phyloP scores from a whole-genome alignment of 2,329 filamentous ascomycete genomes.

The Hypoxylon sp. region DNA sequence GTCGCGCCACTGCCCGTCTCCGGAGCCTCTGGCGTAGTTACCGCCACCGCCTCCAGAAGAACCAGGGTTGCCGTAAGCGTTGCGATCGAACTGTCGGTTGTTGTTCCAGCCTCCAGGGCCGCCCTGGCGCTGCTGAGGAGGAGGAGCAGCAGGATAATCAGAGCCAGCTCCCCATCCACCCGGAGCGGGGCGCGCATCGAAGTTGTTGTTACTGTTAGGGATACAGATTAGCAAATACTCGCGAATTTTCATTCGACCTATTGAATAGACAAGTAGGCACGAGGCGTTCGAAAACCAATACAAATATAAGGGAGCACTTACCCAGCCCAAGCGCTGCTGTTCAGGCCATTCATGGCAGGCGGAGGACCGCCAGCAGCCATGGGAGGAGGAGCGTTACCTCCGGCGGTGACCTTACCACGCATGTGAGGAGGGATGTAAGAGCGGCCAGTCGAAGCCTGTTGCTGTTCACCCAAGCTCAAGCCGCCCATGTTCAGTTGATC shows the following conservation, averaged over 20 bases:
- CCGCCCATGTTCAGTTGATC: constrained; percentile 86
- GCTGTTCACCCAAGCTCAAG: constrained; percentile 70
- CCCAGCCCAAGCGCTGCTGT: constrained; percentile 74
- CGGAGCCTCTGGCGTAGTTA: constrained; percentile 79
- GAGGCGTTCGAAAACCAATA: not conserved
- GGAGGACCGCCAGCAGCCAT: constrained; percentile 51
- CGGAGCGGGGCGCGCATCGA: constrained; percentile 54
- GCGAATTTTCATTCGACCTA: not conserved
- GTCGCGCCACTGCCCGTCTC: constrained; percentile 95
- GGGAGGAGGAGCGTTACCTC: constrained; percentile 37
- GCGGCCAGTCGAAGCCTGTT: constrained; percentile 62
- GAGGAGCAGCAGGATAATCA: constrained; percentile 50
- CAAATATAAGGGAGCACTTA: constrained; percentile 54
- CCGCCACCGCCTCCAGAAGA: constrained; percentile 60
- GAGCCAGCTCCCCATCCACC: constrained; percentile 51
- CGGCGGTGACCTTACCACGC: constrained; percentile 67
- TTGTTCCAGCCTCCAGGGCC: constrained; percentile 46
- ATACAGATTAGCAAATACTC: constrained; percentile 37
- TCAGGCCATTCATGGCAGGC: constrained; percentile 63
- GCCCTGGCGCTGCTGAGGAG: constrained; percentile 45
- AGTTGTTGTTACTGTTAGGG: constrained; percentile 60
- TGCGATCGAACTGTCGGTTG: constrained; percentile 67
- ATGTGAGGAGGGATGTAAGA: constrained; percentile 91
- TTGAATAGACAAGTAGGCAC: constrained; percentile 5
- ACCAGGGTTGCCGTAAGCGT: constrained; percentile 68